Base-by-base conservation (phyloP, 1,284 basidiomycete genomes). In the Leccinum insolens region DNA sequence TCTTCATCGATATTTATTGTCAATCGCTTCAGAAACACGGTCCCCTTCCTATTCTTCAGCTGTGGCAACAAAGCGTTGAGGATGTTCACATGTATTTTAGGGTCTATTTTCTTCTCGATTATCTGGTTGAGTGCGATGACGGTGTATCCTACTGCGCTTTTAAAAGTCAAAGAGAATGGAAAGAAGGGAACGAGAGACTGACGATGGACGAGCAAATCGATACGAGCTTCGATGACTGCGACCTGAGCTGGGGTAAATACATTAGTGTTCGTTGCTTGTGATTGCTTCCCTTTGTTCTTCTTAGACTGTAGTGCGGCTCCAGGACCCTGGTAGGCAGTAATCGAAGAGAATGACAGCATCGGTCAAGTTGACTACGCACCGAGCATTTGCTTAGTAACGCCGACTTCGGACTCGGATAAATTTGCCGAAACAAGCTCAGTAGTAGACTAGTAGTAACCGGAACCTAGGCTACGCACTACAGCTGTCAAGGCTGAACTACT, bases 1-100 rank as follows among this genome's bases (percentile, higher is more conserved):
- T 89, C 90, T 71, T 91, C 87, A 69, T 93, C 90, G 12, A 94
- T 81, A 5, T 90, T 80, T 55, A 94, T 89, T 12, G 88, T 93
- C 65, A 94, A 75, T 55, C 92, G 82, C 74, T 90, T 92, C 62
- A 94, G 78, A 70, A 85, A 87, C 2, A 90, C 77, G 49, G 92
- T 78, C 1, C 88, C 89, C 2, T 81, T 75, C 61, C 91, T 82
- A 37, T 81, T 80, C 70, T 84, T 85, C 25, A 93, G 78, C 67
- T 84, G 84, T 20, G 79, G 72, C 4, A 92, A 73, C 2, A 94
- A 76, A 5, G 76, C 75, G 65, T 89, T 82, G 22, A 92, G 80
- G 9, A 81, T 79, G 75, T 94, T 92, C 46, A 86, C 79, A 73
- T 91, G 89, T 0, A 81, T 83, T 76, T 89, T 91, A 5, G 86